Conservation (phyloP, 2,329 filamentous ascomycete species). For the Ceratocystis eucalypticola region DNA sequence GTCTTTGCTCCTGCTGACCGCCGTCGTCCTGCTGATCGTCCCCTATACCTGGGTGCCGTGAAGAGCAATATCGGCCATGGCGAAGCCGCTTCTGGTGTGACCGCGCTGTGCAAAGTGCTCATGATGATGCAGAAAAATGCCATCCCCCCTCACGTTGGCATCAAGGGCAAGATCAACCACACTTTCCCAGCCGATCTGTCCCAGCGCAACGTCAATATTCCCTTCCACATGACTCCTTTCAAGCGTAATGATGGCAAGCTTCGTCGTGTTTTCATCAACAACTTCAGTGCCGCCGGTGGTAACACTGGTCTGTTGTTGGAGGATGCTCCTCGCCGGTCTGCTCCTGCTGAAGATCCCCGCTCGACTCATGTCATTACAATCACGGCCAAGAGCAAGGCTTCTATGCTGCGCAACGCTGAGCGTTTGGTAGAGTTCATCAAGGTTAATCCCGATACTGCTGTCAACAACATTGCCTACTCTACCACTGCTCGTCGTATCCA, state of each 20-base stretch:
- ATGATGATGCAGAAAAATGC: slow-evolving; percentile 49
- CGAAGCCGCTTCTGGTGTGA: slow-evolving; percentile 47
- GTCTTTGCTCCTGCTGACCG: slow-evolving; percentile 37
- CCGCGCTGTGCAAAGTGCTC: slow-evolving; percentile 50
- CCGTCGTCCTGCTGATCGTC: slow-evolving; percentile 35
- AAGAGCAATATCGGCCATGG: slow-evolving; percentile 54
- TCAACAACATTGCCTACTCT: slow-evolving; percentile 51
- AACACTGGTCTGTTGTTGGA: slow-evolving; percentile 56
- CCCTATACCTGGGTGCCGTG: slow-evolving; percentile 47
- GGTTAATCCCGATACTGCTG: slow-evolving; percentile 35
- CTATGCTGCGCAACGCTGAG: slow-evolving; percentile 46
- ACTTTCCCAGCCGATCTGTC: slow-evolving; percentile 44
- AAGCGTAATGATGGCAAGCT: slow-evolving; percentile 35
- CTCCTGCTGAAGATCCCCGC: slow-evolving; percentile 40
- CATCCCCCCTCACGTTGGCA: slow-evolving; percentile 54
- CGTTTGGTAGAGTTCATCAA: slow-evolving; percentile 42
- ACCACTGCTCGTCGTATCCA: slow-evolving; percentile 53
- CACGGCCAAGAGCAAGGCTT: slow-evolving; percentile 40
- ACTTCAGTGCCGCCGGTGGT: slow-evolving; percentile 58
- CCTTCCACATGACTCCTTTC: slow-evolving; percentile 40
- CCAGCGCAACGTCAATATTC: slow-evolving; percentile 45
- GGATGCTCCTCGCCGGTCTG: slow-evolving; percentile 39
- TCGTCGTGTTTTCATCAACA: slow-evolving; percentile 46
- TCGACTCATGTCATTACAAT: slow-evolving; percentile 45
- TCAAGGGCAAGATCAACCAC: slow-evolving; percentile 50